phyloP scores from a whole-genome alignment of 2,329 filamentous ascomycete genomes.

The Neofusicoccum cordaticola region DNA sequence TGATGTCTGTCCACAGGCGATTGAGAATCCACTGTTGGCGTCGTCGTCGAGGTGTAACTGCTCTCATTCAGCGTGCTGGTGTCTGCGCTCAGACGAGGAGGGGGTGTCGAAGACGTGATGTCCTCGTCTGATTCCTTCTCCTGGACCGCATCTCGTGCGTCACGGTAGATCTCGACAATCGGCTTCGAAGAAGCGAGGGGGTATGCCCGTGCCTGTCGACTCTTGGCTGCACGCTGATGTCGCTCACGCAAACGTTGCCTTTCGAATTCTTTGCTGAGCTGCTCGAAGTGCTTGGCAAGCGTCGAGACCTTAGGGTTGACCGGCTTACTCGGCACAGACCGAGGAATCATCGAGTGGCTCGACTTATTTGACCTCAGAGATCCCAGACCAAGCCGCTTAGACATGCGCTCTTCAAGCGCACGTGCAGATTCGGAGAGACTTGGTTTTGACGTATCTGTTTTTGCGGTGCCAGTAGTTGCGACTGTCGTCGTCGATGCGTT shows the following conservation, averaged over 20 bases:
- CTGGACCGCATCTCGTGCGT: slow-evolving; percentile 88
- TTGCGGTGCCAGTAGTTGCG: slow-evolving; percentile 21
- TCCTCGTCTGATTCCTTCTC: slow-evolving; percentile 70
- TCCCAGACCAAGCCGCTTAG: slow-evolving; percentile 66
- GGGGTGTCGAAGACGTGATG: slow-evolving; percentile 34
- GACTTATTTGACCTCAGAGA: slow-evolving; percentile 59
- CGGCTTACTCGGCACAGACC: slow-evolving; percentile 71
- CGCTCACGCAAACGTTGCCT: slow-evolving; percentile 87
- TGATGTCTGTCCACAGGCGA: slow-evolving; percentile 36
- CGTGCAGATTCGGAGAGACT: slow-evolving; percentile 37
- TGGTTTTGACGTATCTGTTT: slow-evolving; percentile 25
- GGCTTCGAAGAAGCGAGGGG: slow-evolving; percentile 91
- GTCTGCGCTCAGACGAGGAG: slow-evolving; percentile 32
- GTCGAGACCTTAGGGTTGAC: slow-evolving; percentile 79
- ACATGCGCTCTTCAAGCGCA: slow-evolving; percentile 68
- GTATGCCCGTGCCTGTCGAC: slow-evolving; percentile 74
- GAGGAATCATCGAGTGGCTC: slow-evolving; percentile 74
- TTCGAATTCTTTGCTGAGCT: slow-evolving; percentile 93
- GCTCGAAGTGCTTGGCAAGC: slow-evolving; percentile 94
- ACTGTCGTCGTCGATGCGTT: slow-evolving; percentile 22
- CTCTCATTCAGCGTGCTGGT: slow-evolving; percentile 38
- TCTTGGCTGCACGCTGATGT: slow-evolving; percentile 74
- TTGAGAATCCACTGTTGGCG: slow-evolving; percentile 30
- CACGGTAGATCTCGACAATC: slow-evolving; percentile 92
- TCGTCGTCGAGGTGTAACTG: slow-evolving; percentile 32